Evolutionary conservation across 371 early-diverging fungal genomes (phyloP).

Genomic region (Apophysomyces variabilis): DNA sequence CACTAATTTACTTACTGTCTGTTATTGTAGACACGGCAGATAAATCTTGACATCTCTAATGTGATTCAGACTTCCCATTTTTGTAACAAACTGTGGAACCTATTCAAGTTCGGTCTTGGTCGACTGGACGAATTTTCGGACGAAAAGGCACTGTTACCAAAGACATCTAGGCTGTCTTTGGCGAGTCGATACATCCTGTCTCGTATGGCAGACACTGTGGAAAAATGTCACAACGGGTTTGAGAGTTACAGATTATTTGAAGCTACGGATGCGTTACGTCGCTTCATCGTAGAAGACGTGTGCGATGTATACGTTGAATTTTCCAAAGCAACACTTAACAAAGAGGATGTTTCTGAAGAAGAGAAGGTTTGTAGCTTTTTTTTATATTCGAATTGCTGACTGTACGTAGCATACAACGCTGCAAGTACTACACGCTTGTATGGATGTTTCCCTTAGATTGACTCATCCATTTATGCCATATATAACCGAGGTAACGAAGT

Average conservation of each 20-base stretch:
- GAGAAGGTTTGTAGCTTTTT: conserved; percentile 36
- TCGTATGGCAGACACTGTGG: conserved; percentile 76
- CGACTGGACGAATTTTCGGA: conserved; percentile 42
- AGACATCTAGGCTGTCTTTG: conserved; percentile 55
- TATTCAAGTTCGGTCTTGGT: conserved; percentile 77
- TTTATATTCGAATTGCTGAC: neutral
- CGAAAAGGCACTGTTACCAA: neutral
- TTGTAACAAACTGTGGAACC: conserved; percentile 99
- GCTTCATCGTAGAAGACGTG: conserved; percentile 91
- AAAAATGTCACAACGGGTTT: conserved; percentile 67
- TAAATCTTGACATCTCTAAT: conserved; percentile 95
- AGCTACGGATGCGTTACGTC: conserved; percentile 84
- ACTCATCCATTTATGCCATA: conserved; percentile 99
- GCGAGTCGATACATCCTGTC: conserved; percentile 87
- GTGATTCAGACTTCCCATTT: conserved; percentile 93
- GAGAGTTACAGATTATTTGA: conserved; percentile 80
- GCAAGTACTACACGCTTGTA: conserved; percentile 69
- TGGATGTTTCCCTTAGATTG: conserved; percentile 85
- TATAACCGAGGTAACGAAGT: conserved; percentile 89
- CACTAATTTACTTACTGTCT: neutral
- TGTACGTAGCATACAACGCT: conserved; percentile 37
- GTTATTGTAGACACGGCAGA: conserved; percentile 74
- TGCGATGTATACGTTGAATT: conserved; percentile 97
- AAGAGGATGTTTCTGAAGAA: conserved; percentile 31
- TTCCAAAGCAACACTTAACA: conserved; percentile 64